Evolutionary conservation across 108 stramenopile species (phyloP).

Genomic region (Pseudonitzschia multistriata): DNA sequence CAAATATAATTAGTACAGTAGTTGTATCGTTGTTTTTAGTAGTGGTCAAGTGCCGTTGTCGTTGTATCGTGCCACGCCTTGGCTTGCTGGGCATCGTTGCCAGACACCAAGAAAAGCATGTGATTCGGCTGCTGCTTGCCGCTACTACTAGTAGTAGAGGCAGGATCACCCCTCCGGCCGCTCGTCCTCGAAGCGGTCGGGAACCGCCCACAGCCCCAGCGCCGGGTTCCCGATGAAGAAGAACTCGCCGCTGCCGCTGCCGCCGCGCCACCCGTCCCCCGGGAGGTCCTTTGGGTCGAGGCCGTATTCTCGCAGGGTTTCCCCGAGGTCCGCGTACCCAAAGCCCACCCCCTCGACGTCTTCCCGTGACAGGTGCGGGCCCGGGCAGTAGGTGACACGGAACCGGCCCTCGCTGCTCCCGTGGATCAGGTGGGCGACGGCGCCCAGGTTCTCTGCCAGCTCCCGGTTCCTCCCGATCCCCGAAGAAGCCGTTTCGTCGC

Average conservation of each 20-base stretch:
- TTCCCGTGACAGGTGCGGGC: conserved; percentile 64
- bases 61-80: too few species aligned
- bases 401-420: conserved; percentile 93
- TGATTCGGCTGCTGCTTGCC: background rate
- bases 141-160: background rate
- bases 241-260: conserved; percentile 73
- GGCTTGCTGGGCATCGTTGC: too few species aligned
- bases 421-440: conserved; percentile 95
- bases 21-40: too few species aligned
- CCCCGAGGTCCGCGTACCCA: conserved; percentile 67
- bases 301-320: conserved; percentile 67
- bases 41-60: too few species aligned
- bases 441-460: conserved; percentile 83
- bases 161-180: background rate
- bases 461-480: too few species aligned
- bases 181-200: conserved; percentile 59
- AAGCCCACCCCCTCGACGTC: conserved; percentile 90
- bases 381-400: conserved; percentile 89
- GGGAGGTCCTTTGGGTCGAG: conserved; percentile 41
- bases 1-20: too few species aligned
- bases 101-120: background rate
- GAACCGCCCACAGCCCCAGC: conserved; percentile 90
- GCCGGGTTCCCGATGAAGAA: conserved; percentile 94
- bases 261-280: conserved; percentile 88
- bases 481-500: background rate